These are phyloP conservation scores for Amborella trichopoda DNA, from an alignment of 164 flowering plant genomes.

Conservation along the genomic window DNA sequence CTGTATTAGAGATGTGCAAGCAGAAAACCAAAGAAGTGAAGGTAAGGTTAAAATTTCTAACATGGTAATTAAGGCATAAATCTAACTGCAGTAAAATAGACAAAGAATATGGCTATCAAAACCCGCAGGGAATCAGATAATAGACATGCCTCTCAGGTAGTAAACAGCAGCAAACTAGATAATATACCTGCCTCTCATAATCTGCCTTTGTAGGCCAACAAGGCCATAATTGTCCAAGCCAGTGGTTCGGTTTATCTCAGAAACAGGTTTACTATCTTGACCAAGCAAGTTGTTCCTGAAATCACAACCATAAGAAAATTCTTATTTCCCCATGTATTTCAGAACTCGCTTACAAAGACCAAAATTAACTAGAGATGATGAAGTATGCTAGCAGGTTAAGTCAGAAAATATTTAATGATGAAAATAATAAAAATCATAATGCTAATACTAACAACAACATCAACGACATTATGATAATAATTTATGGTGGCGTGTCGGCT, in stretches of 20 bases:
- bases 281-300: constrained; percentile 76
- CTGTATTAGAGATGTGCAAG: constrained; percentile 25
- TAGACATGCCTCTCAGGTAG: neutral
- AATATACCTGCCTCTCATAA: constrained; percentile 70
- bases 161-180: neutral
- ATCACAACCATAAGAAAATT: too few species aligned
- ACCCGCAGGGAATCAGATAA: neutral
- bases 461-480: too few species aligned
- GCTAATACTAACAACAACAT: too few species aligned
- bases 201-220: constrained; percentile 72
- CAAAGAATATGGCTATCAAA: constrained; percentile 5
- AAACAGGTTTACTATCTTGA: constrained; percentile 53
- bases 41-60: neutral
- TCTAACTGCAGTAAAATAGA: too few species aligned
- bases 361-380: too few species aligned
- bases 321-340: too few species aligned
- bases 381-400: too few species aligned
- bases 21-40: neutral
- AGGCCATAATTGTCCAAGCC: constrained; percentile 77
- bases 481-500: too few species aligned
- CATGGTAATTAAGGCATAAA: too few species aligned
- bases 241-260: constrained; percentile 40
- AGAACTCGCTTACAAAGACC: too few species aligned
- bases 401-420: too few species aligned
- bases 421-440: too few species aligned